Base-by-base conservation (phyloP, 2,329 filamentous ascomycete genomes). In the Colletotrichum eremochloae region DNA sequence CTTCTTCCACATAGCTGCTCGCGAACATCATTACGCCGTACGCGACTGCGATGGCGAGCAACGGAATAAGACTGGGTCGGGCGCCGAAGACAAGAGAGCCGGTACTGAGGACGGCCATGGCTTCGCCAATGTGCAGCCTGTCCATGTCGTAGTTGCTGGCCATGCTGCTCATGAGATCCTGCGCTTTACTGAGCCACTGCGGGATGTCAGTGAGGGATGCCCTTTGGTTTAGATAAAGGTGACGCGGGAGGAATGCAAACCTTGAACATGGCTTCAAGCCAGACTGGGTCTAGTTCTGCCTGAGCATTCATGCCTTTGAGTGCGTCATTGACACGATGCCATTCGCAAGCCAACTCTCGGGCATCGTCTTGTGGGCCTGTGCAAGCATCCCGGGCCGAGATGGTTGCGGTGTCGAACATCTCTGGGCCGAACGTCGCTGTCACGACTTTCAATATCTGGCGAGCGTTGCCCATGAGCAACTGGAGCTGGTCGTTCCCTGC, bases 1-100 rank as follows among this genome's bases (percentile, higher is more conserved):
- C 96, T 82, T 99, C 96, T 81, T 99, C 96, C 2, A 99, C 94
- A 80, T 96, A 99, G 78, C 95, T 98, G 80, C 94, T 97, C 12
- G 95, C 96, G 82, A 98, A 98, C 95, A 98, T 98, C 90, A 98
- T 97, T 48, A 90, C 80, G 1, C 92, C 91, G 78, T 98, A 97
- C 0, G 88, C 81, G 0, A 91, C 60, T 0, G 88, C 88, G 40
- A 91, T 84, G 2, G 87, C 74, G 4, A 84, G 75, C 63, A 93
- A 84, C 4, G 86, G 85, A 11, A 80, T 68, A 14, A 85, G 76
- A 48, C 53, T 72, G n/a, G 68, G 9, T 53, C 68, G n/a, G 71
- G 67, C 12, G 68, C 73, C 7, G 74, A 72, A 40, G 79, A 74
- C 29, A 4, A 72, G 46, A 18, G 63, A 56, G 18, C 38, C 38